Evolutionary conservation across 352 stramenopile species (phyloP), one percentile per base, ranked within the genome.

Genomic region (Phytophthora fragariae): DNA sequence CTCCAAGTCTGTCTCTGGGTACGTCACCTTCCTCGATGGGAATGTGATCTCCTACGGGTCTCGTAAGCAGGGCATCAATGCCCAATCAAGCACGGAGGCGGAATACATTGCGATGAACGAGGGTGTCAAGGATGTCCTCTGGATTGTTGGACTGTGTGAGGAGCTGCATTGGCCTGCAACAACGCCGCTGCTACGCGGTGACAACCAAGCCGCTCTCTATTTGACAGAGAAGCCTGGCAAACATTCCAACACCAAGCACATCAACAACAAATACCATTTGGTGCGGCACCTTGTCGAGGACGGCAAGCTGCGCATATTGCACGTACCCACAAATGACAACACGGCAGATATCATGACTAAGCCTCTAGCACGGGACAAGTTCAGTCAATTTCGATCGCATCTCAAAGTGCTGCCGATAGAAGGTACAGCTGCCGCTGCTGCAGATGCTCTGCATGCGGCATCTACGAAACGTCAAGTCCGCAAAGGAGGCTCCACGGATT

Each of bases 61-160:
- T 0, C 47, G 57, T 2, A 82, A 84, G 33, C 71, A 82, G 60
- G 57, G 57, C 10, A 62, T 81, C 37, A 77, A 76, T 12, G 64
- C 78, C 0, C 52, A 70, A 0, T 77, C 75, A 3, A 85, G 71
- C 0, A 76, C 70, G 5, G 68, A 80, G 24, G 67, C 68, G 0
- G 74, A 79, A 27, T 82, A 80, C n/a, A 52, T 74, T 10, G 73
- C 69, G 0, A 79, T 81, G 73, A 57, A 70, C n/a, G 73, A 79
- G 64, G 66, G 67, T 1, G 53, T 60, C 0, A 49, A 64, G 0
- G 71, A 80, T 27, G 17, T 82, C 0, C 14, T 78, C 44, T 79
- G 68, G 72, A 27, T 81, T 2, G 47, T 47, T 5, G 52, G 57
- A 5, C 11, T 72, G 8, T 31, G 19, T 14, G 50, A 67, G 11